Base-by-base conservation (phyloP, 352 stramenopile species). In the Blastocystis sp. region DNA sequence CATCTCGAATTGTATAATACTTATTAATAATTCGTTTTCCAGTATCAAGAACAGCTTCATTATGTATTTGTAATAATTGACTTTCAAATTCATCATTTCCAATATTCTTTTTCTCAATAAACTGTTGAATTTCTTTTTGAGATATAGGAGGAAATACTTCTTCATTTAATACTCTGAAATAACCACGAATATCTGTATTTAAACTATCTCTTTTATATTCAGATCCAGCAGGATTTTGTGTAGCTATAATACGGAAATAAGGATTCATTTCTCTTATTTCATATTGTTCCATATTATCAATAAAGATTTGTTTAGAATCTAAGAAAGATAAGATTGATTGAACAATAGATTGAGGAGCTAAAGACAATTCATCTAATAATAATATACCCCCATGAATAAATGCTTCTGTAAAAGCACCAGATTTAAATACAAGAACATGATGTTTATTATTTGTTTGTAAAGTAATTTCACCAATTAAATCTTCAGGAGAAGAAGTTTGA, bases 191-290 rank as follows among this genome's bases (percentile, higher is more conserved):
- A n/a, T n/a, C n/a, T n/a, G n/a, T n/a, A n/a, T n/a, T n/a, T 10
- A 18, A 46, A 33, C 9, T 48, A 11, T 11, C 35, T 55, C 21
- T 18, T 18, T 49, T 27, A 13, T 46, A 40, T 16, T 16, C 11
- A 16, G 21, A 27, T 1, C 31, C 30, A 4, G 25, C 48, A 1
- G 48, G 16, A 30, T 58, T 58, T 10, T 58, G 48, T 7, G 48
- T 58, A 33, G 13, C 48, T 7, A 58, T 49, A 21, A 58, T 19
- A 9, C 48, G 48, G 48, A 58, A 58, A n/a, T 55, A 5, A 19
- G 48, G 33, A 25, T 58, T 34, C 48, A 58, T 58, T 13, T 9
- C 11, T 16, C 19, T 40, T 52, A 24, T 35, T 54, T n/a, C n/a
- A n/a, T n/a, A n/a, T n/a, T n/a, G n/a, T n/a, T n/a, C n/a, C n/a